Percentiles rank a stretch among this genome's conserved stretches.
Conservation (phyloP, 495 filamentous ascomycete genomes). For the Daldinia loculata region DNA sequence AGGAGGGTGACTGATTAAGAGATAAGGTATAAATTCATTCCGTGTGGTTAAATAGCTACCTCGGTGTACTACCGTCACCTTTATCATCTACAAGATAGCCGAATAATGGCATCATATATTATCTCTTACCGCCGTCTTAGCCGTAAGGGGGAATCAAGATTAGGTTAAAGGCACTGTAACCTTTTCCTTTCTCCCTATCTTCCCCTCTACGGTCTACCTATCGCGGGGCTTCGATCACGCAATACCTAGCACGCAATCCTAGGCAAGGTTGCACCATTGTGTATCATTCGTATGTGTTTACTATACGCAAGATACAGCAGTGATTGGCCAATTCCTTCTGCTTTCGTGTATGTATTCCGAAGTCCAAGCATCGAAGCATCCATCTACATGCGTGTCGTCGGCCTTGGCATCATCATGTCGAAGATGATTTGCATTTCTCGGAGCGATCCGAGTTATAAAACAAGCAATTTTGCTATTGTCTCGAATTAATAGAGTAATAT, state of each 20-base stretch:
- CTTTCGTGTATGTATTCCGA: slow-evolving; percentile 20
- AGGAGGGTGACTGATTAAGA: slow-evolving; percentile 8
- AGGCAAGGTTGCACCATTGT: slow-evolving; percentile 33
- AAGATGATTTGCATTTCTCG: slow-evolving; percentile 11
- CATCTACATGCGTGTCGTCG: slow-evolving; percentile 34
- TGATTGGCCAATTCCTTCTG: slow-evolving; percentile 14
- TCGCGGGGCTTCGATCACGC: slow-evolving; percentile 35
- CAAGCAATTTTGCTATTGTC: not conserved
- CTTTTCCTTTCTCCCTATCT: slow-evolving; percentile 35
- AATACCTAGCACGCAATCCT: slow-evolving; percentile 41
- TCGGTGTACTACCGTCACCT: slow-evolving; percentile 10
- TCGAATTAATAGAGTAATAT: not conserved
- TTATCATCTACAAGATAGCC: slow-evolving; percentile 32
- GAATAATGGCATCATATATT: slow-evolving; percentile 33
- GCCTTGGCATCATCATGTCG: slow-evolving; percentile 25
- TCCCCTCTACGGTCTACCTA: slow-evolving; percentile 31
- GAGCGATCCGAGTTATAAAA: slow-evolving; percentile 19
- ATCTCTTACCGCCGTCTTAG: slow-evolving; percentile 13
- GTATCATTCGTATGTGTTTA: slow-evolving; percentile 26
- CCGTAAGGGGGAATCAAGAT: slow-evolving; percentile 13
- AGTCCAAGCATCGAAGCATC: not conserved
- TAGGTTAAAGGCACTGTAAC: slow-evolving; percentile 34
- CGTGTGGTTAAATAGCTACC: slow-evolving; percentile 25
- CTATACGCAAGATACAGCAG: not conserved
- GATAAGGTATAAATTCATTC: slow-evolving; percentile 23